Conservation (phyloP, 2,329 filamentous ascomycete genomes). For the Elsinoe arachidis region DNA sequence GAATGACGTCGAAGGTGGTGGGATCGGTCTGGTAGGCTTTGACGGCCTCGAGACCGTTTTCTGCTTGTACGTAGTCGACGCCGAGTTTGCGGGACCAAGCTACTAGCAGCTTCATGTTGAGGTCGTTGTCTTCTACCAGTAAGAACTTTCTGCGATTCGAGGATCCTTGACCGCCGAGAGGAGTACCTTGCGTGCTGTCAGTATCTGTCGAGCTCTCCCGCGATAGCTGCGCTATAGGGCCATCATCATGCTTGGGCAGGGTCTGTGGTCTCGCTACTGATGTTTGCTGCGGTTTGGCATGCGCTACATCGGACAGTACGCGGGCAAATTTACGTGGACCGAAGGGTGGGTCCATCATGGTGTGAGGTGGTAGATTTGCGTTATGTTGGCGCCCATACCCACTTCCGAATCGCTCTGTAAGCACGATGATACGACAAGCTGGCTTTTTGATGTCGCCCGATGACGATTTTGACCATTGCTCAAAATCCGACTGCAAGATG, state of each 20-base stretch:
- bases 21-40: slow-evolving; percentile 29
- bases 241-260: background rate
- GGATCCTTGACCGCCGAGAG: background rate
- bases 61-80: slow-evolving; percentile 24
- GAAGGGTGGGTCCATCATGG: slow-evolving; percentile 15
- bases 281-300: background rate
- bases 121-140: slow-evolving; percentile 27
- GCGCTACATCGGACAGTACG: slow-evolving; percentile 13
- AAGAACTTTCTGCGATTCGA: slow-evolving; percentile 18
- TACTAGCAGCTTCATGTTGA: slow-evolving; percentile 25
- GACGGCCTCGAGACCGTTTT: slow-evolving; percentile 41
- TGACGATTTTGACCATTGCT: slow-evolving; percentile 7
- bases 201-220: background rate
- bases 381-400: background rate
- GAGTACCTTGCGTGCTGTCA: background rate
- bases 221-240: background rate
- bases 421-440: background rate
- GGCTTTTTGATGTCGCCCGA: background rate
- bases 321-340: slow-evolving; percentile 20
- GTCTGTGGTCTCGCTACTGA: background rate
- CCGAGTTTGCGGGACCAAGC: slow-evolving; percentile 20
- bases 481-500: slow-evolving; percentile 12
- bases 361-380: background rate
- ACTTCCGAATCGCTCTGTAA: background rate
- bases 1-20: slow-evolving; percentile 36